Percentiles rank a stretch among this genome's conserved stretches.
phyloP scores from a whole-genome alignment of 768 basidiomycete species.

The Mycena leptocephala region DNA sequence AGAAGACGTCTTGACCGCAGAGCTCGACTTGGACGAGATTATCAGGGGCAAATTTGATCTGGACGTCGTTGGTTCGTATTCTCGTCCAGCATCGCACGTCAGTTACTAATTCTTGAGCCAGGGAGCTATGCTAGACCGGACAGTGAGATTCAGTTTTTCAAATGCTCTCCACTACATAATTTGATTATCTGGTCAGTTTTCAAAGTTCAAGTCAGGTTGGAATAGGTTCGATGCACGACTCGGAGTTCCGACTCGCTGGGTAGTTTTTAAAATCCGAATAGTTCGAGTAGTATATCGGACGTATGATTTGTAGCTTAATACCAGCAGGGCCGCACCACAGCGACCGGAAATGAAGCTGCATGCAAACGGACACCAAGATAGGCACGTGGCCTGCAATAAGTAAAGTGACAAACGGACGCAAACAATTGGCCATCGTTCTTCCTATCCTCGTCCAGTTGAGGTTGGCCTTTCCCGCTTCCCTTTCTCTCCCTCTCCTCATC shows the following conservation, averaged over 20 bases:
- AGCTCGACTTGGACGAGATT: conserved; percentile 73
- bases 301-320: neutral
- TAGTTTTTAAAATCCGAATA: neutral
- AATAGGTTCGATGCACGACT: neutral
- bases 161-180: neutral
- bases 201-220: conserved; percentile 14
- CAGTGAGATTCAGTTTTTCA: conserved; percentile 53
- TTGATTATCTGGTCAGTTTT: conserved; percentile 9
- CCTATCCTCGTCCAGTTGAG: conserved; percentile 58
- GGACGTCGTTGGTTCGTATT: conserved; percentile 56
- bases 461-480: conserved; percentile 59
- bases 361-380: neutral
- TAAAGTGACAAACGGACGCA: conserved; percentile 3
- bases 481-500: conserved; percentile 47
- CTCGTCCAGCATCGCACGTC: neutral
- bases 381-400: neutral
- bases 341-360: conserved; percentile 20
- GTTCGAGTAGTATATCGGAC: neutral
- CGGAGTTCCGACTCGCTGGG: neutral
- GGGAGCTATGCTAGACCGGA: conserved; percentile 77
- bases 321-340: conserved; percentile 5
- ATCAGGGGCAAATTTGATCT: conserved; percentile 74
- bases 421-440: conserved; percentile 47
- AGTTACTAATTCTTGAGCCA: neutral
- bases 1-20: conserved; percentile 71